A percentile compares a stretch with the other conserved stretches of the same genome.
These are phyloP conservation scores for Candida coquimbonensis DNA, from an alignment of 805 yeast species.

Conservation along the genomic window DNA sequence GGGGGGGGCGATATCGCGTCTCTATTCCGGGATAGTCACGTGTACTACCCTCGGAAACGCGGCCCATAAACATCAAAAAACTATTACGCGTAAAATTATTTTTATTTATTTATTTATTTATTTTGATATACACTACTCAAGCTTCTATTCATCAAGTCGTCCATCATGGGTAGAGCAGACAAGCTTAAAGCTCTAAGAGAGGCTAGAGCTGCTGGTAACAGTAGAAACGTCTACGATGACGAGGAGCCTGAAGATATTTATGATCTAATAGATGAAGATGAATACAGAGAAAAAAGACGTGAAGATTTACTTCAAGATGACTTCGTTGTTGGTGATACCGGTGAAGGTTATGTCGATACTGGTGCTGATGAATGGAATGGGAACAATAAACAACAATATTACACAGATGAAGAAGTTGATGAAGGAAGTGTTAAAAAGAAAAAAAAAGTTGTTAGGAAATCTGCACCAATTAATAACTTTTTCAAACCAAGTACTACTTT, in stretches of 20 bases:
- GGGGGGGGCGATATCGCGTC: too few relatives aligned
- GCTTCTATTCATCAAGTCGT: not conserved
- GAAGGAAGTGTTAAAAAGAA: conserved; percentile 6
- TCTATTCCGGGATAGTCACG: not conserved
- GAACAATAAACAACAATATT: conserved; percentile 35
- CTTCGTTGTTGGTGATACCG: conserved; percentile 90
- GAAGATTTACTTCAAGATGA: conserved; percentile 81
- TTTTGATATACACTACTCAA: not conserved
- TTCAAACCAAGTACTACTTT: conserved; percentile 35
- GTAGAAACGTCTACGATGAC: conserved; percentile 32
- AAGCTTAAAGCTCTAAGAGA: conserved; percentile 57
- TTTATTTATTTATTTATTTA: not conserved
- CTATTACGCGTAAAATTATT: not conserved
- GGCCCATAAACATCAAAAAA: not conserved
- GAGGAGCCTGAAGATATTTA: conserved; percentile 56
- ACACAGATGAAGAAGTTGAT: conserved; percentile 46
- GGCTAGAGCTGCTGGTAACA: conserved; percentile 50
- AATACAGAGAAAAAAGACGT: conserved; percentile 69
- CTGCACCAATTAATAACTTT: conserved; percentile 45
- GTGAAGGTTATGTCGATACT: conserved; percentile 88
- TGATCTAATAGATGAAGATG: conserved; percentile 81
- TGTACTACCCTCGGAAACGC: not conserved
- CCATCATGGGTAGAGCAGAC: conserved; percentile 30
- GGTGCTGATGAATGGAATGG: conserved; percentile 89
- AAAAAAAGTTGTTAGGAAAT: conserved; percentile 24